Evolutionary conservation across 345 rosid genomes (phyloP).

Genomic region (Combretum micranthum): DNA sequence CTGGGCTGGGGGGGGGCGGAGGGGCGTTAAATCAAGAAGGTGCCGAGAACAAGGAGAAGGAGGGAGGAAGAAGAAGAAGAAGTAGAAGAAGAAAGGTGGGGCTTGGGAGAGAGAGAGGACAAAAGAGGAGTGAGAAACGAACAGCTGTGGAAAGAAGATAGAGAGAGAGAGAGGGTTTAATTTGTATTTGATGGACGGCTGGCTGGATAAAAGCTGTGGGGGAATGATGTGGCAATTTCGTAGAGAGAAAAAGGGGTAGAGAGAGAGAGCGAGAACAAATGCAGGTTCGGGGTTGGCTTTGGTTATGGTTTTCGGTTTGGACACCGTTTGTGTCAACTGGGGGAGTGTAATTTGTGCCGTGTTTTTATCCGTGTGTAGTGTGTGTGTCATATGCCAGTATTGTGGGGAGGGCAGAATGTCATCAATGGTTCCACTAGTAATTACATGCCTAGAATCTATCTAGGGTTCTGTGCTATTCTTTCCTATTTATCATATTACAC

Average conservation of each 20-base stretch:
- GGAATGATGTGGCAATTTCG: slow-evolving; percentile 8
- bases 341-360: too few species aligned
- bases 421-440: too few species aligned
- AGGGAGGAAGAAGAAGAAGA: neutral
- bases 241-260: neutral
- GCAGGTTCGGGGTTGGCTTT: neutral
- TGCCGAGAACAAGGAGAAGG: slow-evolving; percentile 4
- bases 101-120: neutral
- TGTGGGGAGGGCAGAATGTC: too few species aligned
- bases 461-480: too few species aligned
- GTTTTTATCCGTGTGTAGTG: too few species aligned
- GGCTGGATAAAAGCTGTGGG: slow-evolving; percentile 3
- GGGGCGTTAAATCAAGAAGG: neutral
- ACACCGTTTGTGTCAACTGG: too few species aligned
- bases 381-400: too few species aligned
- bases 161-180: neutral
- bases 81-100: neutral
- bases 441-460: too few species aligned
- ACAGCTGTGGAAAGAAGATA: neutral
- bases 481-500: too few species aligned
- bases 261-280: neutral
- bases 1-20: neutral
- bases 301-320: too few species aligned
- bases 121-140: slow-evolving; percentile 13
- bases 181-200: slow-evolving; percentile 10